Percentiles rank a stretch among this genome's conserved stretches.
phyloP scores from a whole-genome alignment of 2,329 filamentous ascomycete genomes.

The Lachnum nothofagi region DNA sequence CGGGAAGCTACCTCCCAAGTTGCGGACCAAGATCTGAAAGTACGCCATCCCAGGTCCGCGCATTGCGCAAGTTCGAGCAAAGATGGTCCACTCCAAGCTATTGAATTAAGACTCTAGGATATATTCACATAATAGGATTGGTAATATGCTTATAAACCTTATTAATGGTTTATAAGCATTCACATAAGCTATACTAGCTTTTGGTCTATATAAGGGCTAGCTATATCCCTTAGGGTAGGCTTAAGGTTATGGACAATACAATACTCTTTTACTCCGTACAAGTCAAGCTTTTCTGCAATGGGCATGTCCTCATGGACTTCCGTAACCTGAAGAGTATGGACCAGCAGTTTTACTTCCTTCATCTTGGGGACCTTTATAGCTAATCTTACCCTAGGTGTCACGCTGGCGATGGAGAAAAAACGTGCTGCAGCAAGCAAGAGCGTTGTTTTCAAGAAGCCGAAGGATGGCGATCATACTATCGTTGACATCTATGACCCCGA shows the following conservation, averaged over 20 bases:
- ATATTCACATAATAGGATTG: too few relatives aligned
- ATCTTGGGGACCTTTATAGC: too few relatives aligned
- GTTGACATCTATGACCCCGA: background rate
- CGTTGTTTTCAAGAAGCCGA: background rate
- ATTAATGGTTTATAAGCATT: too few relatives aligned
- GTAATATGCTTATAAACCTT: too few relatives aligned
- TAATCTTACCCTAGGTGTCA: too few relatives aligned
- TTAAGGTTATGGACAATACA: too few relatives aligned
- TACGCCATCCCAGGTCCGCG: background rate
- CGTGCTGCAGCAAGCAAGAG: background rate
- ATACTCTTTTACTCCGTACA: too few relatives aligned
- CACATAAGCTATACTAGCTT: too few relatives aligned
- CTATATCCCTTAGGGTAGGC: too few relatives aligned
- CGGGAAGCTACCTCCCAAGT: background rate
- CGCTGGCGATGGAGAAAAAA: background rate
- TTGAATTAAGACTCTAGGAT: background rate
- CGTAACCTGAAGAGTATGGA: background rate
- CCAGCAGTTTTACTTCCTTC: too few relatives aligned
- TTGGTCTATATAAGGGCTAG: too few relatives aligned
- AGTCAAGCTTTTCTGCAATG: background rate
- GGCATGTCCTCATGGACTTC: constrained; percentile 1
- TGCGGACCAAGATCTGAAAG: constrained; percentile 2
- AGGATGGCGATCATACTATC: background rate
- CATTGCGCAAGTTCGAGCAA: background rate
- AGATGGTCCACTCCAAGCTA: background rate